phyloP scores from a whole-genome alignment of 352 stramenopile species.

The Pythium chondricola region DNA sequence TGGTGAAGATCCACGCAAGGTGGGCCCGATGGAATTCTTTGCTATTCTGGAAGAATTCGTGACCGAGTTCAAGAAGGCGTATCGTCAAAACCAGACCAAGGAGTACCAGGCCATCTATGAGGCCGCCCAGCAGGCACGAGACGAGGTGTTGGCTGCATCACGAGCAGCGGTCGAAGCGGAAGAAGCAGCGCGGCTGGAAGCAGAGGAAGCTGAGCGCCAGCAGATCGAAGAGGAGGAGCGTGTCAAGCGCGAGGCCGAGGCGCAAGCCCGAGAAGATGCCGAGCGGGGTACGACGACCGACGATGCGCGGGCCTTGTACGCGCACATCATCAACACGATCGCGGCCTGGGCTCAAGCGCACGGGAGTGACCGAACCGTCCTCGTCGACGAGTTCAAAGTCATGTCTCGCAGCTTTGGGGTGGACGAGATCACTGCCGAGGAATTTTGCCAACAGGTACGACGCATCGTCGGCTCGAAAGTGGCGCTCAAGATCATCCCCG shows the following conservation, averaged over 20 bases:
- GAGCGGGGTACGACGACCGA: conserved; percentile 20
- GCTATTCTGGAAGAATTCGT: conserved; percentile 79
- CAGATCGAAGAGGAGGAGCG: conserved; percentile 53
- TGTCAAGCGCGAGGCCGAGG: conserved; percentile 44
- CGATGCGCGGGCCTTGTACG: conserved; percentile 53
- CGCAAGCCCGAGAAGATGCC: conserved; percentile 14
- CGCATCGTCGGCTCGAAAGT: conserved; percentile 69
- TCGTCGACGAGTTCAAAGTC: conserved; percentile 58
- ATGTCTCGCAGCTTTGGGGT: conserved; percentile 50
- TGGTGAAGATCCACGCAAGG: conserved; percentile 74
- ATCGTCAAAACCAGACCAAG: conserved; percentile 84
- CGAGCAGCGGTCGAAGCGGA: conserved; percentile 25
- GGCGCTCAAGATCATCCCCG: conserved; percentile 62
- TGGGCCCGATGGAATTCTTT: conserved; percentile 82
- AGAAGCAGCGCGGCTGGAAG: conserved; percentile 21
- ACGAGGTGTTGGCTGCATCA: conserved; percentile 28
- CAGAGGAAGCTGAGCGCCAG: conserved; percentile 39
- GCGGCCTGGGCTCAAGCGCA: conserved; percentile 55
- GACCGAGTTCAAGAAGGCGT: conserved; percentile 84
- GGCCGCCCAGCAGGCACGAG: conserved; percentile 38
- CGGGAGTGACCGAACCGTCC: conserved; percentile 26
- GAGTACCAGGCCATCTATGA: conserved; percentile 79
- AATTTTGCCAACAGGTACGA: conserved; percentile 65
- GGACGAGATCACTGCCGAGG: conserved; percentile 60
- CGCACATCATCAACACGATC: conserved; percentile 58